Base-by-base conservation (phyloP, 805 yeast genomes). In the Tetrapisispora pingtungensis region DNA sequence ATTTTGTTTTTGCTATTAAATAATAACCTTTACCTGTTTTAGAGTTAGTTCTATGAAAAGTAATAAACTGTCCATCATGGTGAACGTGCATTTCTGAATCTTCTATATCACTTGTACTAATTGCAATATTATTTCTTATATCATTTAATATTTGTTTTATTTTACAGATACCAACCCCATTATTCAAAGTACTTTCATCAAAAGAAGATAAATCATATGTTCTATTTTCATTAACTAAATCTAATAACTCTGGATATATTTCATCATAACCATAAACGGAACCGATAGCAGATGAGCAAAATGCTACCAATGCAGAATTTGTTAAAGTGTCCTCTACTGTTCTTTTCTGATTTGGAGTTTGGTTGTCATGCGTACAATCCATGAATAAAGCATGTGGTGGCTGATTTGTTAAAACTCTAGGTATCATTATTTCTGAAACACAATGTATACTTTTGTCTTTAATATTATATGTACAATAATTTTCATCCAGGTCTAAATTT, bases 291-390 rank as follows among this genome's bases (percentile, higher is more conserved):
- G 95, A 84, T 0, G 94, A 79, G 56, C 97, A 89, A 60, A 90
- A 76, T 0, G 97, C 81, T 4, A 93, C 97, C 42, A 90, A 70
- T 0, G 96, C 98, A 3, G 97, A 97, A 56, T 84, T 90, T 10
- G 97, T 95, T 36, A 90, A 70, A 0, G 97, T 89, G 57, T 90
- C 98, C 58, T 89, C 96, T 1, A 86, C 82, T 0, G 96, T 88
- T 59, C 97, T 77, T 65, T 84, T 87, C 54, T 90, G 94, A 36
- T 72, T 74, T 1, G 97, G 95, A 18, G 80, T 81, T 65, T 88
- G 93, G 58, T 90, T 90, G 62, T 90, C 98, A 62, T 90, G 98
- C 1, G 97, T 89, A 57, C 97, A 90, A 59, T 93, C 97, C 97
- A 93, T 90, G 54, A 90, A 83, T 54, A 93, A 69, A 0, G 97